Evolutionary conservation across 1,139 yeast species (phyloP).

Genomic region (Saccharomyces pastorianus): DNA sequence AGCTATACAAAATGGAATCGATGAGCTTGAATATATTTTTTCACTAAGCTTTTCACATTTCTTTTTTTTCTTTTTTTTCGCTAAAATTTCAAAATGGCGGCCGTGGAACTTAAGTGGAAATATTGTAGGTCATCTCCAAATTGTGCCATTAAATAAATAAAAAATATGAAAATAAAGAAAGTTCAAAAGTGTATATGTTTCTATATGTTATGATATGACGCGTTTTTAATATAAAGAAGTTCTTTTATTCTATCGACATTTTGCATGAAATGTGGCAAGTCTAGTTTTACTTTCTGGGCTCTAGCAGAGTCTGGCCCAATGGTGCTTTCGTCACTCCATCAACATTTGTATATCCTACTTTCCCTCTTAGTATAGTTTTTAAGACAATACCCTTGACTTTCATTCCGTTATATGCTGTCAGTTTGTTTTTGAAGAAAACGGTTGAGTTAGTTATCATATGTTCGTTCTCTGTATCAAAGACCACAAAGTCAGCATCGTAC

Average conservation of each 20-base stretch:
- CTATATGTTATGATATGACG: neutral
- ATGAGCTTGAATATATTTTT: neutral
- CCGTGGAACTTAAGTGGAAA: neutral
- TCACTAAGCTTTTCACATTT: neutral
- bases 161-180: neutral
- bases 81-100: neutral
- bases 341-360: constrained; percentile 49
- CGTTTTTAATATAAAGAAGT: too few relatives aligned
- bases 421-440: constrained; percentile 70
- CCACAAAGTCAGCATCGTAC: constrained; percentile 76
- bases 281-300: constrained; percentile 32
- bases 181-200: neutral
- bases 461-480: constrained; percentile 58
- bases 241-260: neutral
- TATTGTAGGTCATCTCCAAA: neutral
- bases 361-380: constrained; percentile 74
- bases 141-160: neutral
- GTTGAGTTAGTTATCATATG: constrained; percentile 52
- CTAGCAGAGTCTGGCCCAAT: constrained; percentile 51
- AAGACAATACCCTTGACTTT: constrained; percentile 61
- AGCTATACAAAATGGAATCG: neutral
- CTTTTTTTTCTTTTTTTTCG: neutral
- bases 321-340: constrained; percentile 52
- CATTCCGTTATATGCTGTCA: constrained; percentile 77
- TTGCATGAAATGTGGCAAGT: neutral